phyloP scores from a whole-genome alignment of 441 rosid genomes.

The Syzygium malaccense region DNA sequence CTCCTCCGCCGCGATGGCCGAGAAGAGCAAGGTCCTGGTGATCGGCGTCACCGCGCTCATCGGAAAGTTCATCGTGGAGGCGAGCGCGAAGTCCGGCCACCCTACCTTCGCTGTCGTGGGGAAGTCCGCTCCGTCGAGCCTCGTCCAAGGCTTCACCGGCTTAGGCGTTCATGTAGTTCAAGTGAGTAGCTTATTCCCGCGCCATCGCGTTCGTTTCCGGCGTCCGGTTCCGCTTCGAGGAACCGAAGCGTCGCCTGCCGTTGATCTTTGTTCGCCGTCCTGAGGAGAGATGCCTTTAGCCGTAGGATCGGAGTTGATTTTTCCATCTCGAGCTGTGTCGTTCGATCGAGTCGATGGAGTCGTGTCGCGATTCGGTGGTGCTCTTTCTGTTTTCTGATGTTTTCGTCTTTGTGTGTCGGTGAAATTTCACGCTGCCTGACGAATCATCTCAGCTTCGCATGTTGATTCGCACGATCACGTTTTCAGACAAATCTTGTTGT shows the following conservation, averaged over 20 bases:
- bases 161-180: conserved; percentile 24
- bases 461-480: background rate
- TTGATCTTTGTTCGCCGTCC: background rate
- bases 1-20: conserved; percentile 1
- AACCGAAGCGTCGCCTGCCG: background rate
- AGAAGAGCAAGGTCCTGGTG: conserved; percentile 25
- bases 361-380: background rate
- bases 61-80: conserved; percentile 38
- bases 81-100: conserved; percentile 36
- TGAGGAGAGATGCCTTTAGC: background rate
- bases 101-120: conserved; percentile 35
- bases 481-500: background rate
- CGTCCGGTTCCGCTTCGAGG: background rate
- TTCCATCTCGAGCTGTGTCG: background rate
- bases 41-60: conserved; percentile 40
- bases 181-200: background rate
- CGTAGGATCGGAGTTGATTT: background rate
- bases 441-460: background rate
- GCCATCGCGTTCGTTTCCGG: background rate
- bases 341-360: background rate
- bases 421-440: background rate
- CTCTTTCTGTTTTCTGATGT: background rate
- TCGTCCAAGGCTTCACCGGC: conserved; percentile 19
- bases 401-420: background rate
- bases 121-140: conserved; percentile 22